These are phyloP conservation scores for Sordariomycetes sp. DNA, from an alignment of 2,329 filamentous ascomycete species.

Conservation along the genomic window DNA sequence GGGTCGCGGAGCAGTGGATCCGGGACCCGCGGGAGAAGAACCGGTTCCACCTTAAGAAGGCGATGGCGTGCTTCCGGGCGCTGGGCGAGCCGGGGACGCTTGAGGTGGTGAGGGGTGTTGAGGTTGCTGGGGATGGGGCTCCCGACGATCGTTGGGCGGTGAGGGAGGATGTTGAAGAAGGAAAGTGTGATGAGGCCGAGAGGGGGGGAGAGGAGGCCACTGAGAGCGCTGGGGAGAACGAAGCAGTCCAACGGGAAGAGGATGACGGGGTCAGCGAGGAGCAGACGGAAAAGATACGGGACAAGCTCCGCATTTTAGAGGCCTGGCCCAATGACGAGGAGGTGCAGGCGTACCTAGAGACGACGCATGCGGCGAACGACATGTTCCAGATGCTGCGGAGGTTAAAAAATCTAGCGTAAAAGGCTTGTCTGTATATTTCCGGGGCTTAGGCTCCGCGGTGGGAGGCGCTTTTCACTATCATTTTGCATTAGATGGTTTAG, in stretches of 20 bases:
- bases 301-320: constrained; percentile 11
- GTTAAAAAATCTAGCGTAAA: not conserved
- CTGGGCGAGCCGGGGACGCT: constrained; percentile 25
- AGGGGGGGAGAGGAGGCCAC: not conserved
- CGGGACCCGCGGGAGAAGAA: constrained; percentile 18
- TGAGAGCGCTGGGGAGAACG: not conserved
- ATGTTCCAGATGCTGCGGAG: not conserved
- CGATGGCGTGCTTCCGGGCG: constrained; percentile 31
- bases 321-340: constrained; percentile 25
- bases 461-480: too few relatives aligned
- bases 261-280: not conserved
- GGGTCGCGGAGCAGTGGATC: constrained; percentile 39
- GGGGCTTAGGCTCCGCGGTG: too few relatives aligned
- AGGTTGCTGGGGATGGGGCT: too few relatives aligned
- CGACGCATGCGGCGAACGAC: not conserved
- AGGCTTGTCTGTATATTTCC: too few relatives aligned
- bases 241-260: not conserved
- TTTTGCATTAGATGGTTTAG: too few relatives aligned
- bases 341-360: constrained; percentile 18
- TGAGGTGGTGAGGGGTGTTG: constrained; percentile 12
- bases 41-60: constrained; percentile 11
- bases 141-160: too few relatives aligned
- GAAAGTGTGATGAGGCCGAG: not conserved
- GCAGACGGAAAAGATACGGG: constrained; percentile 9
- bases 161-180: not conserved